These are phyloP conservation scores for Tricholoma matsutake DNA, from an alignment of 768 basidiomycete species.

Conservation along the genomic window DNA sequence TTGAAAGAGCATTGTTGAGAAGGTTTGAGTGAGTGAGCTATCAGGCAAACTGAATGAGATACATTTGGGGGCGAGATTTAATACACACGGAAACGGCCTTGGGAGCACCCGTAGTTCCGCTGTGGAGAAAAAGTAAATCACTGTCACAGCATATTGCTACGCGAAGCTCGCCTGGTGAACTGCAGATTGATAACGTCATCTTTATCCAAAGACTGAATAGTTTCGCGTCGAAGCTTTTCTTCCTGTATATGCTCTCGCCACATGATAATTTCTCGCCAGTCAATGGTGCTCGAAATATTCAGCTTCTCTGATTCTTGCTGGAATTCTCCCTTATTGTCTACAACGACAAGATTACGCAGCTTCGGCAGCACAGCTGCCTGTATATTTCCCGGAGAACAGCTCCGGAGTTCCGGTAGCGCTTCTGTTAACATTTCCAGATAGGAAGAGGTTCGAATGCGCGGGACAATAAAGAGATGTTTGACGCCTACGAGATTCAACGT, in stretches of 20 bases:
- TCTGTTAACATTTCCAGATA: conserved; percentile 61
- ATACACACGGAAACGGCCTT: conserved; percentile 76
- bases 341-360: conserved; percentile 60
- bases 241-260: conserved; percentile 59
- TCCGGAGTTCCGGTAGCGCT: conserved; percentile 53
- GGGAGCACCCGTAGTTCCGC: conserved; percentile 77
- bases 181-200: conserved; percentile 82
- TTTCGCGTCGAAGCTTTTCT: conserved; percentile 39
- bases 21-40: conserved; percentile 79
- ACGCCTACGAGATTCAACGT: conserved; percentile 63
- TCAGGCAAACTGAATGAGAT: neutral
- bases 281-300: conserved; percentile 49
- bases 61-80: neutral
- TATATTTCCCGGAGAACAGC: conserved; percentile 50
- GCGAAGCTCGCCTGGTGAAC: conserved; percentile 65
- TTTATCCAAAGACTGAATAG: conserved; percentile 39
- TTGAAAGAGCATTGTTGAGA: conserved; percentile 72
- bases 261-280: conserved; percentile 70
- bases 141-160: neutral
- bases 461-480: conserved; percentile 70
- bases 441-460: conserved; percentile 59
- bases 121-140: conserved; percentile 22
- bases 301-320: conserved; percentile 36
- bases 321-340: conserved; percentile 54
- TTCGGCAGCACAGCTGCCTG: conserved; percentile 57